phyloP scores from a whole-genome alignment of 257 asterid species.

The Solanum pinnatisectum region DNA sequence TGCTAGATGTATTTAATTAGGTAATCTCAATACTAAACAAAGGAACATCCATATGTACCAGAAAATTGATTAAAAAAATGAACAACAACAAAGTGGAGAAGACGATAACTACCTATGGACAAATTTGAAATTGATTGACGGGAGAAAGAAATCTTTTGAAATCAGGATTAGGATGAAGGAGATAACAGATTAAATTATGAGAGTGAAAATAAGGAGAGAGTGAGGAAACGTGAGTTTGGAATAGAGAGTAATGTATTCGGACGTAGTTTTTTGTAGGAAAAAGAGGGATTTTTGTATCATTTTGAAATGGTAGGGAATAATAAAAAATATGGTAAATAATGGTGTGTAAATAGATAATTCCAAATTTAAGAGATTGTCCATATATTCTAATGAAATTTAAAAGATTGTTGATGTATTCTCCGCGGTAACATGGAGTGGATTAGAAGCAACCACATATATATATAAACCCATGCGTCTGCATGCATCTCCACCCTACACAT shows the following conservation, averaged over 20 bases:
- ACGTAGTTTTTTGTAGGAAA: background rate
- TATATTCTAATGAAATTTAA: no score
- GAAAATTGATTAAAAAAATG: background rate
- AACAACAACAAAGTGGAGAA: background rate
- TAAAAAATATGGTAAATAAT: background rate
- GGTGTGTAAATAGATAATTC: background rate
- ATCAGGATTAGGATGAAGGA: background rate
- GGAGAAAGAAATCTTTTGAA: background rate
- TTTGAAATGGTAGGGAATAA: no score
- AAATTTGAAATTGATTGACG: no score
- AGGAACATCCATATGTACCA: background rate
- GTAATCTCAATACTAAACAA: no score
- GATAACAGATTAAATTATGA: no score
- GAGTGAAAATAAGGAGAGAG: background rate
- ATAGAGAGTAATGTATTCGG: no score
- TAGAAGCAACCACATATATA: background rate
- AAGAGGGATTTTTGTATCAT: background rate
- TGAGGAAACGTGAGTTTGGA: background rate
- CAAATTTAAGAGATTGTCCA: background rate
- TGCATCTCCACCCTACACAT: background rate
- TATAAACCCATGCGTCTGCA: background rate
- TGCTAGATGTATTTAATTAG: no score
- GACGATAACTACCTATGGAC: background rate
- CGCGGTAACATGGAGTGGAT: background rate
- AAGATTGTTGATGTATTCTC: no score